Conservation (phyloP, 176 grass and related monocot species). For the Leersia perrieri region DNA sequence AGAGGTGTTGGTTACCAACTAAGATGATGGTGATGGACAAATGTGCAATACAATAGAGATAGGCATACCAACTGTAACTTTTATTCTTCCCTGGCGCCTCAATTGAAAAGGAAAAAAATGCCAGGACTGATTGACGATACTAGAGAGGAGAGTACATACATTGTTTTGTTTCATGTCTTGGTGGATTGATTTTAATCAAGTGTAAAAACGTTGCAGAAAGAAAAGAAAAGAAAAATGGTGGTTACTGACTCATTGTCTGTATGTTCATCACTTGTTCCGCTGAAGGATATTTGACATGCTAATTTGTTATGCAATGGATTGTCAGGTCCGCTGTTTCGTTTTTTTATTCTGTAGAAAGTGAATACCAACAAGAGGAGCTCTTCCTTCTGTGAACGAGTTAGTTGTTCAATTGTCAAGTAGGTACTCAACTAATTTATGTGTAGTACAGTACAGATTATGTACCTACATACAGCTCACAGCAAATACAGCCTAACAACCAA, state of each 20-base stretch:
- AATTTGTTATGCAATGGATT: not conserved
- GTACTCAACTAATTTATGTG: no score
- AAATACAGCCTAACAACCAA: no score
- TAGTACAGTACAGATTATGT: no score
- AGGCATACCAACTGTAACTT: not conserved
- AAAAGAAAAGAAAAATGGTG: conserved; percentile 4
- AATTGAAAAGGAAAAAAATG: conserved; percentile 1
- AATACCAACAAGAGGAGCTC: no score
- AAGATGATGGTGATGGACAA: not conserved
- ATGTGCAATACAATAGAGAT: conserved; percentile 4
- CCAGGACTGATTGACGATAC: conserved; percentile 26
- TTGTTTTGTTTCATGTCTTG: not conserved
- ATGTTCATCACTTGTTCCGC: not conserved
- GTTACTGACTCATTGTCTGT: not conserved
- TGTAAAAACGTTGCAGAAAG: conserved; percentile 28
- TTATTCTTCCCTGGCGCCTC: conserved; percentile 37
- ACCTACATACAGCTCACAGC: no score
- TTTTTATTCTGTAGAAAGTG: no score
- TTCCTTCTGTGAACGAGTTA: no score
- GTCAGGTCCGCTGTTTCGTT: not conserved
- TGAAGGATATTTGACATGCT: not conserved
- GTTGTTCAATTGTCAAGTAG: no score
- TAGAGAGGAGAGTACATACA: not conserved
- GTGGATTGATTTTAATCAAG: conserved; percentile 18
- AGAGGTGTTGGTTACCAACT: not conserved